These are phyloP conservation scores for Pseudogymnoascus sp. DNA, from an alignment of 2,329 filamentous ascomycete species.

Conservation along the genomic window DNA sequence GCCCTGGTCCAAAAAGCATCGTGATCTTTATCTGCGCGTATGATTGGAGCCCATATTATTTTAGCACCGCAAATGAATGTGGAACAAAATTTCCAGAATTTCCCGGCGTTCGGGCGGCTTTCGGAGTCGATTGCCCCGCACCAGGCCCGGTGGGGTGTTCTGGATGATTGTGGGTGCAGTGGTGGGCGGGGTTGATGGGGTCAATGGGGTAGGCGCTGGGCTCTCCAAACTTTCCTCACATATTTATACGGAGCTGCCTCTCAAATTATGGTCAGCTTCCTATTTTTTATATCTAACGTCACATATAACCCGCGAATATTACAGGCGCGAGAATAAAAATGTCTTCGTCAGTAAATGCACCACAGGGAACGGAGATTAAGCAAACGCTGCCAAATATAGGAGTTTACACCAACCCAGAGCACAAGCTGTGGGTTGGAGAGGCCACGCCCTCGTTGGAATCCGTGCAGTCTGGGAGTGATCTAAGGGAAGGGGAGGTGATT, in stretches of 20 bases:
- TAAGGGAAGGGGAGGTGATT: slow-evolving; percentile 78
- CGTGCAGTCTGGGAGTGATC: slow-evolving; percentile 55
- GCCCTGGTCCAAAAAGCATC: neutral
- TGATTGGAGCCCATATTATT: slow-evolving; percentile 1
- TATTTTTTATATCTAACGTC: neutral
- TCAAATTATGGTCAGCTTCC: neutral
- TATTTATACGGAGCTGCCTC: neutral
- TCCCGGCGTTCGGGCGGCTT: neutral
- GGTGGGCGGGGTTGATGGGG: neutral
- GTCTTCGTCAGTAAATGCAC: slow-evolving; percentile 8
- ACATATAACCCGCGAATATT: neutral
- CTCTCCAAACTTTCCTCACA: neutral
- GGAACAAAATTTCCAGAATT: neutral
- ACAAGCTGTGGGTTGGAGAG: slow-evolving; percentile 82
- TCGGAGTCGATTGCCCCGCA: neutral
- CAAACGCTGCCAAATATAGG: slow-evolving; percentile 80
- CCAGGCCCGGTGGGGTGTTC: neutral
- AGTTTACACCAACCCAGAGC: slow-evolving; percentile 88
- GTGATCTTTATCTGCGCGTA: neutral
- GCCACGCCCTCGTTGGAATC: slow-evolving; percentile 68
- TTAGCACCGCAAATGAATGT: neutral
- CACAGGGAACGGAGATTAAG: slow-evolving; percentile 25
- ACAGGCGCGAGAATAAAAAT: neutral
- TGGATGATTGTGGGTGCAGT: neutral
- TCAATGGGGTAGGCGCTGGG: neutral